Evolutionary conservation across 768 basidiomycete species (phyloP).

Genomic region (Boletus eberwhitei): DNA sequence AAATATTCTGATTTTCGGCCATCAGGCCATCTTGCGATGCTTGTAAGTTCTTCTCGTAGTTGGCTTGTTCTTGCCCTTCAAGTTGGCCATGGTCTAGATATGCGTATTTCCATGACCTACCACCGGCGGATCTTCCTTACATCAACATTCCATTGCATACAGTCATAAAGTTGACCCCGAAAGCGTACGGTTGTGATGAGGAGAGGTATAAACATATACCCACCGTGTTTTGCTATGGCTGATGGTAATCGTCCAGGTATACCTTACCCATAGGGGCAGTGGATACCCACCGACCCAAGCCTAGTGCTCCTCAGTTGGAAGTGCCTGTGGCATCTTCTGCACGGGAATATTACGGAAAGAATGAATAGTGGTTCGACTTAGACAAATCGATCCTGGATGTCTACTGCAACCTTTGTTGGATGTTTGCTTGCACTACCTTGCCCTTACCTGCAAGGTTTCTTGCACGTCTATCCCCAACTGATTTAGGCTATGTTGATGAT

Average conservation of each 20-base stretch:
- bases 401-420: not conserved
- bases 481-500: not conserved
- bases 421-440: not conserved
- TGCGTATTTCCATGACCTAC: slow-evolving; percentile 92
- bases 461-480: not conserved
- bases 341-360: slow-evolving; percentile 38
- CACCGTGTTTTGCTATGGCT: not conserved
- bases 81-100: slow-evolving; percentile 51
- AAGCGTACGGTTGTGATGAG: slow-evolving; percentile 98
- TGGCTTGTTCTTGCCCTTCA: not conserved
- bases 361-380: slow-evolving; percentile 5
- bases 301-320: slow-evolving; percentile 20
- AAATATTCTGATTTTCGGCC: slow-evolving; percentile 94
- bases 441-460: not conserved
- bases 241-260: slow-evolving; percentile 50
- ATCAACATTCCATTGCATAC: slow-evolving; percentile 98
- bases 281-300: slow-evolving; percentile 83
- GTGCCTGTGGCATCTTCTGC: slow-evolving; percentile 15
- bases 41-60: slow-evolving; percentile 42
- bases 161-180: slow-evolving; percentile 96
- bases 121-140: slow-evolving; percentile 93
- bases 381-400: not conserved
- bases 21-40: slow-evolving; percentile 88
- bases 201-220: slow-evolving; percentile 57
- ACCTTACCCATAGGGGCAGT: slow-evolving; percentile 89